phyloP scores from a whole-genome alignment of 176 grass and related monocot genomes.

The Saccharum officinarum region DNA sequence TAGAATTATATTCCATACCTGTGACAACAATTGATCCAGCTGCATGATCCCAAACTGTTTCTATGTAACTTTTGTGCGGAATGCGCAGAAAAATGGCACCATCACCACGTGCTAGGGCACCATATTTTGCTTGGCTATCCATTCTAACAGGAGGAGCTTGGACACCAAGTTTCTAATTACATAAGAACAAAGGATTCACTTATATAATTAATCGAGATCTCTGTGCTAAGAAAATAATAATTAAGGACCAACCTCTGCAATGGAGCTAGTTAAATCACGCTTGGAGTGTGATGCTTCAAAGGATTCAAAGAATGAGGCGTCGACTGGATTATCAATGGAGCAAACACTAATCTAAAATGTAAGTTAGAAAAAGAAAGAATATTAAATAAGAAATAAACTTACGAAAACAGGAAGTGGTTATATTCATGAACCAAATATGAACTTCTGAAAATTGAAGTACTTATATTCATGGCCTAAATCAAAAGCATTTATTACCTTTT shows the following conservation, averaged over 20 bases:
- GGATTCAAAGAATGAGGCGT: constrained; percentile 95
- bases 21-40: constrained; percentile 89
- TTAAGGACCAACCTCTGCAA: constrained; percentile 68
- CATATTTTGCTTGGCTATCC: constrained; percentile 97
- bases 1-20: constrained; percentile 54
- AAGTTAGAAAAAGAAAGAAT: neutral
- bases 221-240: neutral
- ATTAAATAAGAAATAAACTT: neutral
- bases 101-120: constrained; percentile 82
- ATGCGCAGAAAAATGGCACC: constrained; percentile 89
- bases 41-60: constrained; percentile 98
- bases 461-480: neutral
- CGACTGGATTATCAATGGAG: constrained; percentile 50
- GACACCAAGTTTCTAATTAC: constrained; percentile 84
- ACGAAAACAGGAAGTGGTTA: neutral
- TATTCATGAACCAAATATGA: neutral
- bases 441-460: neutral
- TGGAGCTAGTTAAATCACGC: constrained; percentile 80
- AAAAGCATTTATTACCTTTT: constrained; percentile 62
- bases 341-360: constrained; percentile 72
- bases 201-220: constrained; percentile 4
- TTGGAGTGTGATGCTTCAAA: constrained; percentile 82
- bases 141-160: constrained; percentile 92
- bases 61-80: constrained; percentile 70
- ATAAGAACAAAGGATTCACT: constrained; percentile 16